phyloP scores from a whole-genome alignment of 805 yeast species.

The Metschnikowia cerradonensis region DNA sequence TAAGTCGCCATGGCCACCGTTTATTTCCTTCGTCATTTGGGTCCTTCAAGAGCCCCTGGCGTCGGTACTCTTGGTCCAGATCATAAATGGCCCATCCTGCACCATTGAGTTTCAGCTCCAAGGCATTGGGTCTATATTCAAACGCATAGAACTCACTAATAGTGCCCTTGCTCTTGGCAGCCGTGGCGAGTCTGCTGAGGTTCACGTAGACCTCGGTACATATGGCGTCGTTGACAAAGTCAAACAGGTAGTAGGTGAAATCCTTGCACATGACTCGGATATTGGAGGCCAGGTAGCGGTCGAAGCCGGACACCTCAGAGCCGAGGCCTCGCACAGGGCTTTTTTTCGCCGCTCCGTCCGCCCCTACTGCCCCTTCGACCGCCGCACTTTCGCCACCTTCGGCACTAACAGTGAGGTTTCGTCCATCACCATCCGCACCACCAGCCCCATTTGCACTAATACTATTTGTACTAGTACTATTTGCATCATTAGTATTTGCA shows the following conservation, averaged over 20 bases:
- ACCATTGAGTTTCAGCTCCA: slow-evolving; percentile 48
- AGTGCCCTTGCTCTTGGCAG: slow-evolving; percentile 44
- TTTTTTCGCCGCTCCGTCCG: no score
- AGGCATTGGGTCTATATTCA: slow-evolving; percentile 67
- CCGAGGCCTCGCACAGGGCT: no score
- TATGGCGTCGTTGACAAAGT: slow-evolving; percentile 54
- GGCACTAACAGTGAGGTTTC: no score
- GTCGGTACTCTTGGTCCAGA: slow-evolving; percentile 56
- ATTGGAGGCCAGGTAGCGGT: slow-evolving; percentile 44
- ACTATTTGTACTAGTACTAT: no score
- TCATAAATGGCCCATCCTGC: slow-evolving; percentile 75
- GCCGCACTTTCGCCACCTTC: no score
- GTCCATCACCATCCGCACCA: no score
- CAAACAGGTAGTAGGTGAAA: slow-evolving; percentile 75
- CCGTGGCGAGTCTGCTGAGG: slow-evolving; percentile 62
- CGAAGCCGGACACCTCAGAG: slow-evolving; percentile 18
- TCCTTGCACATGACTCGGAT: slow-evolving; percentile 78
- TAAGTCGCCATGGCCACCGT: slow-evolving; percentile 59
- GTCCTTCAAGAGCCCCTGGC: slow-evolving; percentile 58
- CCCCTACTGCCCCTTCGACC: no score
- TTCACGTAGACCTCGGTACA: slow-evolving; percentile 73
- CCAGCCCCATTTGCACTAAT: no score
- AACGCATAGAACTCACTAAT: slow-evolving; percentile 64
- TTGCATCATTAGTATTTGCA: no score
- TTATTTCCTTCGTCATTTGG: no score